Conservation (phyloP, 1,284 basidiomycete genomes). For the Rhodotorula sp. region DNA sequence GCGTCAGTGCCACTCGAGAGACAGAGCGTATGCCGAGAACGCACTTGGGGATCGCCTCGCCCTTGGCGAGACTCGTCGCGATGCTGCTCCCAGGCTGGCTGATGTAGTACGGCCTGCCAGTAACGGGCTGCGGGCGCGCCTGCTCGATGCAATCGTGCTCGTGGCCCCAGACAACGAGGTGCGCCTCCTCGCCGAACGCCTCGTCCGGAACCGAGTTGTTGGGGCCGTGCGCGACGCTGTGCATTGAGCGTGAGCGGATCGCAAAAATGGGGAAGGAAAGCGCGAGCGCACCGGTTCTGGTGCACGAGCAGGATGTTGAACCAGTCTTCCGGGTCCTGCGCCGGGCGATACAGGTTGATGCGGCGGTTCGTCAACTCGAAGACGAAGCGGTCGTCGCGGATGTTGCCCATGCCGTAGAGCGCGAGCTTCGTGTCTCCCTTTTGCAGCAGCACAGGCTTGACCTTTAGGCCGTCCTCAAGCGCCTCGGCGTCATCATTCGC, state of each 20-base stretch:
- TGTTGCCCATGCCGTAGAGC: constrained; percentile 93
- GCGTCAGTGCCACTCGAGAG: background rate
- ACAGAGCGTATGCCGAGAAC: constrained; percentile 45
- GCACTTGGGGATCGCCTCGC: constrained; percentile 84
- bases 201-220: constrained; percentile 92
- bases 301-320: constrained; percentile 94
- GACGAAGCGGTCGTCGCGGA: constrained; percentile 94
- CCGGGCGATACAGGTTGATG: constrained; percentile 93
- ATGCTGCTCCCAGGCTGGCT: constrained; percentile 93
- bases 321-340: constrained; percentile 66
- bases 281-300: constrained; percentile 78
- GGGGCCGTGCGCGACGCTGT: constrained; percentile 86
- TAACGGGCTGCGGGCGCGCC: constrained; percentile 84
- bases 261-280: no score
- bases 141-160: constrained; percentile 88
- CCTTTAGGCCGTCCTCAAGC: constrained; percentile 67
- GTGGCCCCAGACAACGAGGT: constrained; percentile 96
- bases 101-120: constrained; percentile 88
- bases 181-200: constrained; percentile 93
- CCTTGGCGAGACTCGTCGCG: constrained; percentile 88
- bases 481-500: constrained; percentile 62
- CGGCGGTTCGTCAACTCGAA: constrained; percentile 91
- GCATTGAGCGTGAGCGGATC: background rate
- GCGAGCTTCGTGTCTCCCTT: constrained; percentile 86
- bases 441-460: constrained; percentile 82